phyloP scores from a whole-genome alignment of 1,284 basidiomycete species.

The Lentinula novae-zelandiae region DNA sequence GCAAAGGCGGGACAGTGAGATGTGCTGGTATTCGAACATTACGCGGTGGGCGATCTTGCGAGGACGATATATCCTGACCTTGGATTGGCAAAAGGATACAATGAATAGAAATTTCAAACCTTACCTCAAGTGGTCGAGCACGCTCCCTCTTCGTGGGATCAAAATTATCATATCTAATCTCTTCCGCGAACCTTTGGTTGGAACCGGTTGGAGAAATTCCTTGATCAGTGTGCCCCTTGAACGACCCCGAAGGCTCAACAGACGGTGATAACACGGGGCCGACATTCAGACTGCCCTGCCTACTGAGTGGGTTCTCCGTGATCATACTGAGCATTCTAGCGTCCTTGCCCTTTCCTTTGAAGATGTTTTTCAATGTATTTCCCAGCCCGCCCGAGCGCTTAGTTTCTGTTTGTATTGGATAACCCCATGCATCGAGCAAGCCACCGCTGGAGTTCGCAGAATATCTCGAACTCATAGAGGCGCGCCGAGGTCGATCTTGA shows the following conservation, averaged over 20 bases:
- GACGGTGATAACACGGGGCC: background rate
- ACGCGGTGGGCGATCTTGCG: slow-evolving; percentile 14
- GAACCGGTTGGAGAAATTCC: background rate
- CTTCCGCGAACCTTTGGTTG: slow-evolving; percentile 1
- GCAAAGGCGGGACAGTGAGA: slow-evolving; percentile 16
- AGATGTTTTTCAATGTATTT: slow-evolving; percentile 6
- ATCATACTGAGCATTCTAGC: slow-evolving; percentile 12
- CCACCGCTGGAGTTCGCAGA: slow-evolving; percentile 6
- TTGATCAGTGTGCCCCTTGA: background rate
- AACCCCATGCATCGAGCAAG: slow-evolving; percentile 6
- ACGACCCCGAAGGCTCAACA: background rate
- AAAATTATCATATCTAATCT: background rate
- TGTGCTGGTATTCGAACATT: slow-evolving; percentile 16
- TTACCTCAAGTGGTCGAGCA: slow-evolving; percentile 7
- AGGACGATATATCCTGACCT: background rate
- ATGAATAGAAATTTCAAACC: background rate
- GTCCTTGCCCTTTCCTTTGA: slow-evolving; percentile 13
- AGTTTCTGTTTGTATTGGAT: background rate
- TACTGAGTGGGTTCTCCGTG: slow-evolving; percentile 12
- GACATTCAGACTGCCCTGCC: slow-evolving; percentile 13
- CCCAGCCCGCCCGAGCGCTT: slow-evolving; percentile 1
- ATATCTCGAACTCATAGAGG: slow-evolving; percentile 1
- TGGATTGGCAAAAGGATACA: background rate
- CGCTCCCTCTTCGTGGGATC: background rate
- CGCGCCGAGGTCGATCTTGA: slow-evolving; percentile 4